Evolutionary conservation across 495 filamentous ascomycete species (phyloP), one percentile per base, ranked within the genome.

Genomic region (Friedmanniomyces simplex): DNA sequence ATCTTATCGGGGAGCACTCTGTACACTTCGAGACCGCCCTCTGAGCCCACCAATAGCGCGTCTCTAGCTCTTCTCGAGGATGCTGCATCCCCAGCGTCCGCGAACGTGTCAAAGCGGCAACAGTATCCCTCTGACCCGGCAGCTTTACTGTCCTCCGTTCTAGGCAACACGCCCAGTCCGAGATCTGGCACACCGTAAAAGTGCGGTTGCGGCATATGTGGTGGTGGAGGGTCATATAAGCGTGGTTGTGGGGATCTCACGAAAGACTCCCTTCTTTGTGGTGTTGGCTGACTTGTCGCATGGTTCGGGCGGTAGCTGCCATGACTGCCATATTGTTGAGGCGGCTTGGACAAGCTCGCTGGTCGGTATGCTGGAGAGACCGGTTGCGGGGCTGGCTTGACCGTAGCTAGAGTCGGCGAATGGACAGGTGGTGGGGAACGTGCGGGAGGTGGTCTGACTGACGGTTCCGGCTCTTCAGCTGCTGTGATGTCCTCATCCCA

Each of bases 161-260:
- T 59, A 6, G 14, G 46, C 16, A 18, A 59, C 43, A 68, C 37
- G 39, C 75, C 65, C 54, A 78, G 61, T 37, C 82, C 76, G 21
- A 82, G 69, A 21, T 83, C 76, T 1, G 81, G 82, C 1, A 77
- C 71, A 16, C 75, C 73, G 63, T 81, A 83, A 68, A 79, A 85
- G 68, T 85, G 77, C 10, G 88, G 74, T 69, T 94, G 90, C 0
- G 85, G 82, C 52, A 88, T 79, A 71, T 94, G 89, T 7, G 89
- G 89, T 20, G 84, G 79, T 32, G 88, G 87, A n/a, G 82, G 53
- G 83, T 63, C 61, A 7, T 52, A 22, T 25, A 56, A 53, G 42
- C 41, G 43, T 25, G 76, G 57, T 5, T 25, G 11, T 28, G 55
- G 43, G 2, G 56, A 45, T 20, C 59, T 30, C 11, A 32, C 18